Base-by-base conservation (phyloP, 257 asterid genomes). In the Paraleonurus japonicus region DNA sequence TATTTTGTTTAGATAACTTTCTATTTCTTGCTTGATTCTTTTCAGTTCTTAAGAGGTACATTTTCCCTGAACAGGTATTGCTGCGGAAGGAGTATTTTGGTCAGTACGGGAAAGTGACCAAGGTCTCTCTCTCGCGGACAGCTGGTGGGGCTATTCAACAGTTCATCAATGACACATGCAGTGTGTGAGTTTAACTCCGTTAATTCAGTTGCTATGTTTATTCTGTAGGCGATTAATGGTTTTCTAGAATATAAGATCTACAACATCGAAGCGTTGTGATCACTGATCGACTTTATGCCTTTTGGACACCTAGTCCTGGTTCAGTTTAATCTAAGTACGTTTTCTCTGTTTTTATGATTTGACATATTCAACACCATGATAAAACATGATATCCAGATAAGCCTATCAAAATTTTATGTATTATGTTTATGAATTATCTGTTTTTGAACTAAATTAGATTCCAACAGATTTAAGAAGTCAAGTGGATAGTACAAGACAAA, bases 71-170 rank as follows among this genome's bases (percentile, higher is more conserved):
- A 80, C 90, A 94, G 98, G 80, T 94, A 67, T 77, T 94, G 83
- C 79, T 75, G 70, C 88, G 88, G 76, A 94, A 81, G 75, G 96
- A 94, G 63, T 90, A 89, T 81, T 94, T 94, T 82, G 96, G 97
- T 79, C 96, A 89, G 82, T 94, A 94, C 72, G 97, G 98, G 35
- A 94, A 89, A 80, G 85, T 94, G 67, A 76, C 92, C 28, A 91
- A 94, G 82, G 86, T 94, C 61, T 89, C 97, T 68, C 92, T 94
- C 69, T 94, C 98, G 27, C 85, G 98, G 79, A 89, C 96, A 27
- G 95, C 96, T 71, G 97, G 97, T 81, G 98, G 96, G 57, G 79
- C 95, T 62, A 70, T 94, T 79, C 98, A 94, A 75, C 96, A 89
- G 71, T 89, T 94, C 77, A 57, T 84, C 69, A 83, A 94, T 78